Percentiles rank a stretch among this genome's conserved stretches.
phyloP scores from a whole-genome alignment of 768 basidiomycete genomes.

The Dictyophora rubrovolvata region DNA sequence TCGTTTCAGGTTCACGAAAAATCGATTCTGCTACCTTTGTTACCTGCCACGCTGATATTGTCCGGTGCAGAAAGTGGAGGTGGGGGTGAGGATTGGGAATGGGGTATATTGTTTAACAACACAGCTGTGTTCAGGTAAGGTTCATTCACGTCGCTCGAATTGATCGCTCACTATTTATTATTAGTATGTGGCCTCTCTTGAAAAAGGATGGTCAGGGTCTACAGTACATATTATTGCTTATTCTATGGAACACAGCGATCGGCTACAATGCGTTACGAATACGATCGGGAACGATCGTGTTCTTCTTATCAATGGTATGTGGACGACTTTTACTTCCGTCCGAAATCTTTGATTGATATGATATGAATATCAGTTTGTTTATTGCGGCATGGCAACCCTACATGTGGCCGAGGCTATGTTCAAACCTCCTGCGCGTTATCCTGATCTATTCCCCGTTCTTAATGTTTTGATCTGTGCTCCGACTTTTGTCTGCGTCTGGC shows the following conservation, averaged over 20 bases:
- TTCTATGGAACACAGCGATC: constrained; percentile 76
- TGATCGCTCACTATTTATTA: not conserved
- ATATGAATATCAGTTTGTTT: constrained; percentile 34
- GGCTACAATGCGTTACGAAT: constrained; percentile 62
- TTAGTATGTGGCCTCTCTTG: constrained; percentile 88
- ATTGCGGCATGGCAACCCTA: constrained; percentile 41
- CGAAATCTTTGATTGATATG: not conserved
- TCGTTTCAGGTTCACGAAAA: constrained; percentile 98
- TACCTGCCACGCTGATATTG: constrained; percentile 75
- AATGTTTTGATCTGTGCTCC: constrained; percentile 76
- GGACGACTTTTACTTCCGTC: not conserved
- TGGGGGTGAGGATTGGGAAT: constrained; percentile 39
- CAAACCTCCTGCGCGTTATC: constrained; percentile 63
- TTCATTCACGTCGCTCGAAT: not conserved
- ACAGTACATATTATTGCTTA: constrained; percentile 57
- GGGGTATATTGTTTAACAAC: constrained; percentile 70
- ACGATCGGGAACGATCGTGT: constrained; percentile 33
- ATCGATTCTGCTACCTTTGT: constrained; percentile 73
- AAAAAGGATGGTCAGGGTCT: constrained; percentile 66
- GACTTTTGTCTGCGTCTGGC: constrained; percentile 74
- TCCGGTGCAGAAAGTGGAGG: constrained; percentile 29
- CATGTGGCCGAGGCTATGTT: constrained; percentile 57
- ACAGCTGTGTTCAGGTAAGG: constrained; percentile 80
- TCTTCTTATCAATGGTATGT: constrained; percentile 43
- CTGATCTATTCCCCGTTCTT: constrained; percentile 75